phyloP scores from a whole-genome alignment of 2,329 filamentous ascomycete genomes.

The Epichloe sp. region DNA sequence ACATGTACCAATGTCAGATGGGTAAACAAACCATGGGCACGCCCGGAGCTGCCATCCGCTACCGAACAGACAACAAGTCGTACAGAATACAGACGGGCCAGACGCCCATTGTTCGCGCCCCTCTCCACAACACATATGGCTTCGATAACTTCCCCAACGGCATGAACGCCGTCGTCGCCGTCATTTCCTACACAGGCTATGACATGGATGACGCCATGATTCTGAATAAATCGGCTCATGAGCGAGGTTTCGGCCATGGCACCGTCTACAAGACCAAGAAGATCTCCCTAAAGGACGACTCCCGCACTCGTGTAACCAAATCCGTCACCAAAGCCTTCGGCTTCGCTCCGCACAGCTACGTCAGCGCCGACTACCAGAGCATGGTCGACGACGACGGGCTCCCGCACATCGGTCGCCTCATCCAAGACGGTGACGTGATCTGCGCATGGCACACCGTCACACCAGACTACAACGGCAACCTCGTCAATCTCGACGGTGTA shows the following conservation, averaged over 20 bases:
- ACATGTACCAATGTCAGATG: conserved; percentile 99
- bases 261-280: conserved; percentile 98
- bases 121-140: conserved; percentile 89
- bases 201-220: conserved; percentile 99
- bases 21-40: conserved; percentile 99
- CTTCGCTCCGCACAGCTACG: conserved; percentile 65
- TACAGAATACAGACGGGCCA: conserved; percentile 93
- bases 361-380: conserved; percentile 56
- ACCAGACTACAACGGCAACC: conserved; percentile 62
- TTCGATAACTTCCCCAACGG: conserved; percentile 98
- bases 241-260: conserved; percentile 88
- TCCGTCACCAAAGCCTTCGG: conserved; percentile 76
- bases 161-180: conserved; percentile 87
- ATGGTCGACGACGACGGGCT: conserved; percentile 80
- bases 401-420: conserved; percentile 62
- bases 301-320: conserved; percentile 50
- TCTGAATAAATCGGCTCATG: conserved; percentile 91
- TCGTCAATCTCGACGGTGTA: conserved; percentile 72
- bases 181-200: conserved; percentile 97
- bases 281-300: conserved; percentile 71
- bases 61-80: conserved; percentile 93
- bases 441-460: conserved; percentile 84
- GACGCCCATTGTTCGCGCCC: conserved; percentile 82
- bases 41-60: conserved; percentile 67
- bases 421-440: conserved; percentile 71